Base-by-base conservation (phyloP, 2,329 filamentous ascomycete genomes). In the Talaromyces sp. region DNA sequence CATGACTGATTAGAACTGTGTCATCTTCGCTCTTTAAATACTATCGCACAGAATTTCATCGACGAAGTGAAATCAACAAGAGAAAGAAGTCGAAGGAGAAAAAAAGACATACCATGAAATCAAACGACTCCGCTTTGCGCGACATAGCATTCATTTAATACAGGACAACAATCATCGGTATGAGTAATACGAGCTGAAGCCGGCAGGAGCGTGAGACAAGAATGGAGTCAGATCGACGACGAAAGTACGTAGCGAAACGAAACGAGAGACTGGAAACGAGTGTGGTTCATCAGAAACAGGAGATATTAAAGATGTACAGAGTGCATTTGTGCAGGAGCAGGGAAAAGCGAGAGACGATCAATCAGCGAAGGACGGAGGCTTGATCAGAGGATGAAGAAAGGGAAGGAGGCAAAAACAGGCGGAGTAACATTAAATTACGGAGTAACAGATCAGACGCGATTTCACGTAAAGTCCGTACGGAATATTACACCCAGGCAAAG, bases 101-200 rank as follows among this genome's bases (percentile, higher is more conserved):
- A n/a, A n/a, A n/a, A n/a, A n/a, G n/a, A n/a, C 45, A 33, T 48
- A 55, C 53, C 53, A 55, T 35, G 43, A 55, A 55, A 25, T 55
- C 53, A 36, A 55, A 46, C 1, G 53, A 55, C 53, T 55, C 53
- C 53, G 53, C 53, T 55, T 55, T 55, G 40, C 53, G 53, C 31
- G 53, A 55, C 53, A 55, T 55, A 17, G 33, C 53, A 55, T 36
- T 35, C 28, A 48, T 46, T 13, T 33, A 7, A 46, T n/a, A n/a
- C n/a, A n/a, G n/a, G n/a, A n/a, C n/a, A n/a, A n/a, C n/a, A n/a
- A n/a, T n/a, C n/a, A 10, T 33, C 17, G 9, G 25, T 11, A 31
- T n/a, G n/a, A 31, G 25, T 25, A 8, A 45, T 15, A 45, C 22
- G 21, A 22, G 37, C 10, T 43, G 4, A 28, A 11, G 11, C 40